Evolutionary conservation across 305 asterid species (phyloP).

Genomic region (Fraxinus sp.): DNA sequence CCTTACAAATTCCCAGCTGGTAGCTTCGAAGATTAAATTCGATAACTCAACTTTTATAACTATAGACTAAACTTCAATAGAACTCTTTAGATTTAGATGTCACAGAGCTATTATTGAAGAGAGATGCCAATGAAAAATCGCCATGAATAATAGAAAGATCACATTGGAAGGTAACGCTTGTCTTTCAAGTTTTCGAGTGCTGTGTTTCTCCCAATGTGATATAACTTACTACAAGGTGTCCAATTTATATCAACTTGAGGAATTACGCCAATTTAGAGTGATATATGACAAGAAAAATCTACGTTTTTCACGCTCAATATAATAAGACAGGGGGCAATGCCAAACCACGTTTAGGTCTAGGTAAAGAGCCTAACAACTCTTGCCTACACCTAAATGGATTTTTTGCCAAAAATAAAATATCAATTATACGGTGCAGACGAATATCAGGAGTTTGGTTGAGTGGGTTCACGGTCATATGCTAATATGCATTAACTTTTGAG

Average conservation of each 20-base stretch:
- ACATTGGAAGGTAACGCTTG: background rate
- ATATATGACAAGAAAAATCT: conserved; percentile 10
- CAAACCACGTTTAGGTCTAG: background rate
- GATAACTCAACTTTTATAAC: background rate
- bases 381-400: background rate
- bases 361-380: background rate
- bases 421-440: background rate
- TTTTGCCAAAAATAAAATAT: background rate
- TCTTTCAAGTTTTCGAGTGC: background rate
- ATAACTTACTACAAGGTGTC: background rate
- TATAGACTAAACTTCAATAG: conserved; percentile 13
- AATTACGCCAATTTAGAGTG: background rate
- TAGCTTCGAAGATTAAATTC: background rate
- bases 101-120: conserved; percentile 12
- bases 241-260: background rate
- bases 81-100: background rate
- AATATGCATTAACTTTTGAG: background rate
- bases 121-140: conserved; percentile 13
- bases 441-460: background rate
- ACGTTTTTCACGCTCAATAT: background rate
- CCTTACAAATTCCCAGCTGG: conserved; percentile 15
- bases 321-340: background rate
- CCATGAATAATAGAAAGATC: conserved; percentile 11
- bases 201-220: background rate
- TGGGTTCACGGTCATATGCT: conserved; percentile 11